Base-by-base conservation (phyloP, 768 basidiomycete genomes). In the Podaxis sp. region DNA sequence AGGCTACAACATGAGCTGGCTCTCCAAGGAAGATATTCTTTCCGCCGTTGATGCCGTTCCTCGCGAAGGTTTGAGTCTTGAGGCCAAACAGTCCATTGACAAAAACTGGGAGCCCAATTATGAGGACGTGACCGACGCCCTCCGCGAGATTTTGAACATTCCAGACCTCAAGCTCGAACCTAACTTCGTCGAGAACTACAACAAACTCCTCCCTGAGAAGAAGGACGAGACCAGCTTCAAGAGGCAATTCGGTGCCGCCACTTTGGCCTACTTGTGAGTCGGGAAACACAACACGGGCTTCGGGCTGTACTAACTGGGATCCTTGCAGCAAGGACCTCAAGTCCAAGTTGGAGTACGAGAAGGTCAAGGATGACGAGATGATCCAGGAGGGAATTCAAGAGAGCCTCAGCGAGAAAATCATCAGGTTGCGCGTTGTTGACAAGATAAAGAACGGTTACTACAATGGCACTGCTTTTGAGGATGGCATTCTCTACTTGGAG, bases 331-430 rank as follows among this genome's bases (percentile, higher is more conserved):
- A 74, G 54, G 76, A 76, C 2, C 52, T 79, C 38, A 71, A 73
- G 63, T 65, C 61, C 41, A 72, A 75, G 64, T 33, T 33, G 30
- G 30, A 33, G 30, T 8, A 53, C n/a, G 71, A 77, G 48, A 77
- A 75, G 24, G 79, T 79, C 68, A 69, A 74, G 56, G 71, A 66
- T 7, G 78, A 79, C 51, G 75, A 76, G 0, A 74, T 80, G 75
- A 67, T 79, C 40, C 77, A 78, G 64, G 78, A 80, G 67, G 77
- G 78, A 12, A 69, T 80, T 41, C 70, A 68, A 26, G 77, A 80
- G 57, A 63, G 66, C 6, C 65, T 77, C 30, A 60, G 72, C n/a
- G 69, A 70, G 22, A 78, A 77, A 66, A 78, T 72, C 0, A 74
- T 79, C 71, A 73, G 72, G 61, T 38, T 79, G 26, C 76, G 77